Evolutionary conservation across 805 yeast species (phyloP), one percentile per base, ranked within the genome.

Genomic region (Candida hungchunana): DNA sequence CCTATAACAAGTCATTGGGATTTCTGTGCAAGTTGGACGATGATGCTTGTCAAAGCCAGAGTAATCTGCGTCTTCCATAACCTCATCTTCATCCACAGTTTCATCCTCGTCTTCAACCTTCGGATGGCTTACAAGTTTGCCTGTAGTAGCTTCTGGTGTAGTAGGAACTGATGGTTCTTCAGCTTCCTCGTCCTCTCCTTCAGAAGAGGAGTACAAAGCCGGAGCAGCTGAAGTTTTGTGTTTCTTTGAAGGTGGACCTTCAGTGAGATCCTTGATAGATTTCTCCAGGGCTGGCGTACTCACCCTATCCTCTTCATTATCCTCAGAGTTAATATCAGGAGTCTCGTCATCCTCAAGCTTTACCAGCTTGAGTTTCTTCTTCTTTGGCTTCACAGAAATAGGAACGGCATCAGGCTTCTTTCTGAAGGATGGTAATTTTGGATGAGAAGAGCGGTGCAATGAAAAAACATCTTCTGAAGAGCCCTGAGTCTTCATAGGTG

Each of bases 1-100:
- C 11, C 69, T 70, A 38, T 65, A 77, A 3, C 82, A 87, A 0
- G 87, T 70, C 11, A 54, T 43, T 1, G 90, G 87, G 4, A 44
- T 37, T 1, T 55, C 69, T 3, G 70, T 62, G 1, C 46, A 44
- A 0, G 73, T 60, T 1, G 94, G 86, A 37, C 65, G 63, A 48
- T 72, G 82, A 7, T 48, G 43, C 15, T 42, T 47, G 18, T 63
- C 66, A 26, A 56, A 44, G 4, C 43, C 53, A 31, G 53, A 50
- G 31, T 37, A 50, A 19, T 48, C 56, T 12, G 23, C 43, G 47
- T 26, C 43, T 18, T 33, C 44, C 32, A 34, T 32, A 15, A 33
- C 33, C 16, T 31, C 40, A 30, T 36, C 44, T 20, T 26, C 37
- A 22, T 29, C 29, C 6, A 13, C 27, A n/a, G 12, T 32, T 13